Conservation (phyloP, 306 rosid genomes). For the Hylodesmum podocarpum region DNA sequence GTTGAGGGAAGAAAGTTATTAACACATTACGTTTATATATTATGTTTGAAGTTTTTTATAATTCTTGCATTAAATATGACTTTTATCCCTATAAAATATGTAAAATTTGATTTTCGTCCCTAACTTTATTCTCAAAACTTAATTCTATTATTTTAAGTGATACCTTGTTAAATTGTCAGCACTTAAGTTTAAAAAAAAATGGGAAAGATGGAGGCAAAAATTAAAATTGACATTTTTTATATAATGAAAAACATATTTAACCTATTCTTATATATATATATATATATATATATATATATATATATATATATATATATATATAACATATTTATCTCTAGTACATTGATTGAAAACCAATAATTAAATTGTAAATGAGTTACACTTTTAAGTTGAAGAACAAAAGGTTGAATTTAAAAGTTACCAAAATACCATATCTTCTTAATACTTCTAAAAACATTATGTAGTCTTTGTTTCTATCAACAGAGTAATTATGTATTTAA, state of each 20-base stretch:
- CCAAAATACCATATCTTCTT: background rate
- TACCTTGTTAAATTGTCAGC: background rate
- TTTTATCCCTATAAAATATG: background rate
- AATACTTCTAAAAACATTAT: background rate
- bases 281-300: no score
- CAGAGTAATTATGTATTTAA: background rate
- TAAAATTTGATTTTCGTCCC: no score
- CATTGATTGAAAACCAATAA: background rate
- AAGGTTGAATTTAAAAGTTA: background rate
- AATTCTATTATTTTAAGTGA: background rate
- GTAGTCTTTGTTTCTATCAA: background rate
- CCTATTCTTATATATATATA: no score
- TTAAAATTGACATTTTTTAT: background rate
- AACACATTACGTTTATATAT: no score
- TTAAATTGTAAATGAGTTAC: background rate
- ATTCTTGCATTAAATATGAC: no score
- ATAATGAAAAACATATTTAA: background rate
- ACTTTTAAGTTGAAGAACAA: background rate
- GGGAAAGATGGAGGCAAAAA: background rate
- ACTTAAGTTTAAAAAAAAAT: no score
- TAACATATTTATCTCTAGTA: no score
- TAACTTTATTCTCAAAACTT: background rate
- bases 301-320: no score
- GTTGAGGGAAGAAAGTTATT: no score
- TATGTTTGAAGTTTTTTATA: no score